Evolutionary conservation across 2,329 filamentous ascomycete genomes (phyloP), one percentile per base, ranked within the genome.

Genomic region (Onygena corvina): DNA sequence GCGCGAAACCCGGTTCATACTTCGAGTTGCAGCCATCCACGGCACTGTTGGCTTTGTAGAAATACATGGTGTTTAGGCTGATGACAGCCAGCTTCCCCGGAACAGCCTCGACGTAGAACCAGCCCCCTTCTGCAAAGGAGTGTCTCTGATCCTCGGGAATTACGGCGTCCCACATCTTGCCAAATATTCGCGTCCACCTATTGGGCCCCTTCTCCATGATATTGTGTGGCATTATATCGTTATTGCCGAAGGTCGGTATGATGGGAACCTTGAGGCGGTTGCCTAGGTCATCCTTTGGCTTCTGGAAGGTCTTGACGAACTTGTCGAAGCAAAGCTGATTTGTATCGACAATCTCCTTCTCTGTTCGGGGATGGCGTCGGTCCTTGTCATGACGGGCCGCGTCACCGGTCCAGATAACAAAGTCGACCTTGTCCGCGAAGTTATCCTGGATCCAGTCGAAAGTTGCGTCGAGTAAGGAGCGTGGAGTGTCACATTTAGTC

Each of bases 161-260:
- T 62, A 96, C 94, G 31, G 76, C 75, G 44, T 71, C 69, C 92
- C 92, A 98, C 18, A 96, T 79, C 18, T 83, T 74, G 21, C 79
- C 71, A 58, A 92, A 95, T 42, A 75, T 75, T 51, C 77, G 77
- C 0, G 94, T 84, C 82, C 90, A 94, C 54, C 77, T 76, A 60
- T 95, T 95, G 12, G 92, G 92, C 0, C 90, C 92, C 1, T 79
- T 74, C 35, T 80, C 72, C 64, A 98, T 81, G 61, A 96, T 93
- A 60, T 98, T 98, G 69, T 98, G 92, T 1, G 92, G 92, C 52
- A 95, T 79, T 51, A 98, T 89, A 61, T 98, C 92, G 67, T 98
- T 98, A 70, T 98, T 98, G 53, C 92, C 92, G 57, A 95, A 82
- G 0, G 83, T 95, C 0, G 92, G 89, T 16, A 98, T 75, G 25